phyloP scores from a whole-genome alignment of 345 rosid species.

The Rubroshorea leprosula region DNA sequence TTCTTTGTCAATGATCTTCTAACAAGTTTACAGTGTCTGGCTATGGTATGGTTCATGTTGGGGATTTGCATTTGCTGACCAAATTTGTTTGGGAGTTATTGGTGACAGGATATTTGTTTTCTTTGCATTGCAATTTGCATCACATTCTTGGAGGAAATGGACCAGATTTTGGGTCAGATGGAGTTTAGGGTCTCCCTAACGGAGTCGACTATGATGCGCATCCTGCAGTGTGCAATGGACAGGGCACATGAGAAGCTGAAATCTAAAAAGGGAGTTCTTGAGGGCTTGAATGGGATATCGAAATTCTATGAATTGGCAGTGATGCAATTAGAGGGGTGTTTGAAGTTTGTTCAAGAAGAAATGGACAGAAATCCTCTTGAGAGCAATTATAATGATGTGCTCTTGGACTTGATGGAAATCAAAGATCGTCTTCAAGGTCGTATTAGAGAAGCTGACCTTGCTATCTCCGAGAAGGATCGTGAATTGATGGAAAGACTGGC shows the following conservation, averaged over 20 bases:
- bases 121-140: not conserved
- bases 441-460: slow-evolving; percentile 51
- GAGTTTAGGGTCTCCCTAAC: slow-evolving; percentile 53
- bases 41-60: too few species aligned
- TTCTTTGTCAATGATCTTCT: too few species aligned
- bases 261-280: slow-evolving; percentile 52
- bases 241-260: slow-evolving; percentile 68
- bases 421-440: slow-evolving; percentile 71
- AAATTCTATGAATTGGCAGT: slow-evolving; percentile 78
- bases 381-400: slow-evolving; percentile 47
- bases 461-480: slow-evolving; percentile 62
- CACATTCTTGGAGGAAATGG: slow-evolving; percentile 28
- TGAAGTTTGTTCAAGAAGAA: slow-evolving; percentile 69
- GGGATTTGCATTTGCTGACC: too few species aligned
- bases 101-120: not conserved
- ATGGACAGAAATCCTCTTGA: slow-evolving; percentile 40
- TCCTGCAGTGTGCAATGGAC: slow-evolving; percentile 69
- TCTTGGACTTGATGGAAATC: slow-evolving; percentile 54
- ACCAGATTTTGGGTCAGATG: slow-evolving; percentile 32
- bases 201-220: slow-evolving; percentile 84
- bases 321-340: slow-evolving; percentile 69
- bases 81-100: too few species aligned
- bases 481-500: slow-evolving; percentile 47
- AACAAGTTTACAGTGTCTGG: too few species aligned
- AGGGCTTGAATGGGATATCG: slow-evolving; percentile 66